Evolutionary conservation across 164 flowering plant species (phyloP).

Genomic region (Nymphaea thermarum): DNA sequence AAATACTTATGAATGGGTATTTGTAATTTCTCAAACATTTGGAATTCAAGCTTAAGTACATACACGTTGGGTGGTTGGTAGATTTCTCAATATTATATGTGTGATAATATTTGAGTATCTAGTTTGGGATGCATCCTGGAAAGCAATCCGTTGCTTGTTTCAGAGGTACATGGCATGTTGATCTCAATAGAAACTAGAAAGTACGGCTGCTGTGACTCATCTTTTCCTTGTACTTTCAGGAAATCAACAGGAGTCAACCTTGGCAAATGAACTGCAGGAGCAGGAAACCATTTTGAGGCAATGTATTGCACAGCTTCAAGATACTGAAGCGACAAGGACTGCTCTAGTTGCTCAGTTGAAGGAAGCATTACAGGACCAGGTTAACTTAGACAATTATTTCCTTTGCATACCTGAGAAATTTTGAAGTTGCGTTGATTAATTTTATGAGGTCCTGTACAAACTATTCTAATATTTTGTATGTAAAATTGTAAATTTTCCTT

Average conservation of each 20-base stretch:
- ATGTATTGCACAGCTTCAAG: constrained; percentile 50
- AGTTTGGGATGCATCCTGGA: no score
- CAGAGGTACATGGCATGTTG: no score
- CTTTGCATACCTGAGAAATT: background rate
- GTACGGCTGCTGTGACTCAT: no score
- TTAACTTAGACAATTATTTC: constrained; percentile 8
- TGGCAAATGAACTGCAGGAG: constrained; percentile 43
- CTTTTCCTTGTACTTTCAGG: constrained; percentile 17
- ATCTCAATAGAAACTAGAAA: no score
- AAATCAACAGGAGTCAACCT: constrained; percentile 25
- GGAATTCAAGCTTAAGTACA: no score
- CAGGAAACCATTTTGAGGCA: constrained; percentile 48
- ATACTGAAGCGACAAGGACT: constrained; percentile 42
- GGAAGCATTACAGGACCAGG: constrained; percentile 82
- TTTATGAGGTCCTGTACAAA: background rate
- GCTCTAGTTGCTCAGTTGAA: constrained; percentile 45
- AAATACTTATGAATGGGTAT: no score
- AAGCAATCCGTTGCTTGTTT: no score
- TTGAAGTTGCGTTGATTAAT: background rate
- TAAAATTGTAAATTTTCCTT: no score
- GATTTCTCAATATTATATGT: no score
- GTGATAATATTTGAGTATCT: no score
- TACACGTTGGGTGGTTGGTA: no score
- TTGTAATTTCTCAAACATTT: no score
- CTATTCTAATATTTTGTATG: background rate